A percentile compares a stretch with the other conserved stretches of the same genome.
Conservation (phyloP, 768 basidiomycete genomes). For the Mrakia hoshinonis region DNA sequence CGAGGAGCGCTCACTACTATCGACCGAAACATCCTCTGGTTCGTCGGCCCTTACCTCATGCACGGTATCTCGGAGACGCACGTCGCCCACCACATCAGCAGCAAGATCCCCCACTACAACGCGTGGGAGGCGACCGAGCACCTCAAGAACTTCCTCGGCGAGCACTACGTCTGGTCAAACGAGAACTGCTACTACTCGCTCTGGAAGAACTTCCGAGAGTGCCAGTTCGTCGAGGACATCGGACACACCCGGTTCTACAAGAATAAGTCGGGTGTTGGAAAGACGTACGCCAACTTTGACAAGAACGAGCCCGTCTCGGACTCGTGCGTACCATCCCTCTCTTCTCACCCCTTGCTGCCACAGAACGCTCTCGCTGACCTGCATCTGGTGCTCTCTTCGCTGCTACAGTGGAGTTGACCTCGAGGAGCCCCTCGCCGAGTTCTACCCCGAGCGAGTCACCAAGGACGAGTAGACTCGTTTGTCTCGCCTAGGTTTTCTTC, state of each 20-base stretch:
- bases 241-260: conserved; percentile 57
- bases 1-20: conserved; percentile 89
- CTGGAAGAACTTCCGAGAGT: conserved; percentile 53
- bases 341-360: too few relatives aligned
- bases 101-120: conserved; percentile 86
- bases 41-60: too few relatives aligned
- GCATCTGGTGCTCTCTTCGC: too few relatives aligned
- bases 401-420: conserved; percentile 62
- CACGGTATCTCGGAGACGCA: conserved; percentile 35
- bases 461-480: conserved; percentile 13
- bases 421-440: conserved; percentile 36
- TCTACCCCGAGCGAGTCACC: neutral
- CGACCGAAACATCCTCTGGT: conserved; percentile 68
- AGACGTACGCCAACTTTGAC: conserved; percentile 60
- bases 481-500: neutral
- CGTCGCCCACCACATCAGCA: conserved; percentile 56
- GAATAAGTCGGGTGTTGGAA: conserved; percentile 70
- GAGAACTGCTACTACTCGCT: conserved; percentile 50
- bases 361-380: too few relatives aligned
- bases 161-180: conserved; percentile 41
- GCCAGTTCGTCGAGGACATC: conserved; percentile 92
- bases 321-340: too few relatives aligned
- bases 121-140: conserved; percentile 82
- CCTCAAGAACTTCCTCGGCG: conserved; percentile 64
- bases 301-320: conserved; percentile 49